Evolutionary conservation across 306 rosid species (phyloP).

Genomic region (Prunus padus): DNA sequence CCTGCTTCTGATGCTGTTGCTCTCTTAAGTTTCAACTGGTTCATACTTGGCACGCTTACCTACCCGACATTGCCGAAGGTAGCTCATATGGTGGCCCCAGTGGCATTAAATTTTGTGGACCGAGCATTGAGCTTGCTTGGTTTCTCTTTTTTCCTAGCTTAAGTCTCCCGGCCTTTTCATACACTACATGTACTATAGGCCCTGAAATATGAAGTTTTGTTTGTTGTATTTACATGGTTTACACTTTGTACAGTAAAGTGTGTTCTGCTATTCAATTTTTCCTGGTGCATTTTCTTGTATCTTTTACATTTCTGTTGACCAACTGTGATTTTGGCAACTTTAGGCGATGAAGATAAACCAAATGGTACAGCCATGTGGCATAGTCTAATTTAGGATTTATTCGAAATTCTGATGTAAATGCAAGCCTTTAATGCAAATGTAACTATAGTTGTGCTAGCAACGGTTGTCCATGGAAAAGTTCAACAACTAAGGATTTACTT

Average conservation of each 20-base stretch:
- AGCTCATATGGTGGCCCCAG: slow-evolving; percentile 41
- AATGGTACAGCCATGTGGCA: too few relatives aligned
- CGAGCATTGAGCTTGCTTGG: slow-evolving; percentile 31
- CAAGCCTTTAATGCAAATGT: too few relatives aligned
- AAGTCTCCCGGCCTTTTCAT: not conserved
- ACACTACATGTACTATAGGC: slow-evolving; percentile 12
- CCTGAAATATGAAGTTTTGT: not conserved
- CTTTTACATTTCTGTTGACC: too few relatives aligned
- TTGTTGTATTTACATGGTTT: not conserved
- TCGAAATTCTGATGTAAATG: too few relatives aligned
- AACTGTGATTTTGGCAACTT: not conserved
- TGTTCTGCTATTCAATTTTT: not conserved
- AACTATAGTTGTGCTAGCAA: too few relatives aligned
- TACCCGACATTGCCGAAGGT: slow-evolving; percentile 71
- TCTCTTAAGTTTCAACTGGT: slow-evolving; percentile 83
- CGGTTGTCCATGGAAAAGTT: too few relatives aligned
- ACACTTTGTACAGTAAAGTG: not conserved
- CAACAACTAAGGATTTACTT: too few relatives aligned
- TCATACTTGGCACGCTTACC: slow-evolving; percentile 71
- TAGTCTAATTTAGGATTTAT: too few relatives aligned
- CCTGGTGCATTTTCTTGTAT: not conserved
- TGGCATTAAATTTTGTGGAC: slow-evolving; percentile 22
- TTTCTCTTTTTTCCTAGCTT: slow-evolving; percentile 18
- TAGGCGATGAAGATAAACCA: too few relatives aligned
- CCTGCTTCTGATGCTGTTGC: slow-evolving; percentile 77